phyloP scores from a whole-genome alignment of 129 eudicot species.

The Scalesia atractyloides region DNA sequence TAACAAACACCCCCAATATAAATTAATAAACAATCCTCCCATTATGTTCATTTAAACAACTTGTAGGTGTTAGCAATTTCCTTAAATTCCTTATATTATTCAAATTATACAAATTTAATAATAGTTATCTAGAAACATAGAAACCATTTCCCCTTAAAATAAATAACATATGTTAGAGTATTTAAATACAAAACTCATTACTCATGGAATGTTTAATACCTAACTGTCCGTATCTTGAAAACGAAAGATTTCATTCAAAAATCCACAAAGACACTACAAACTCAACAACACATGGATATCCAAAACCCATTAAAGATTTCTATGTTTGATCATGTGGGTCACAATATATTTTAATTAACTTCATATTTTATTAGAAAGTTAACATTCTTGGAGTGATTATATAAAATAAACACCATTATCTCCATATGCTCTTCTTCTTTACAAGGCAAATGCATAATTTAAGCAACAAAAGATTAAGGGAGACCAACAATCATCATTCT shows the following conservation, averaged over 20 bases:
- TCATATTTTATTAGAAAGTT: neutral
- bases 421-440: slow-evolving; percentile 36
- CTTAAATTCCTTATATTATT: neutral
- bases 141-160: slow-evolving; percentile 3
- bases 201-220: slow-evolving; percentile 85
- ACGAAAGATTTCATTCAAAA: slow-evolving; percentile 28
- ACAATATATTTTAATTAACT: slow-evolving; percentile 5
- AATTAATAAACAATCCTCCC: too few relatives aligned
- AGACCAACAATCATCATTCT: slow-evolving; percentile 40
- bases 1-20: neutral
- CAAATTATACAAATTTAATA: neutral
- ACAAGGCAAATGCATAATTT: slow-evolving; percentile 36
- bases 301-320: slow-evolving; percentile 37
- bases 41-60: neutral
- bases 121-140: neutral
- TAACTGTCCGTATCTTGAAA: slow-evolving; percentile 36
- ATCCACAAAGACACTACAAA: slow-evolving; percentile 52
- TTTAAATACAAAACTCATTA: slow-evolving; percentile 52
- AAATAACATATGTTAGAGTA: slow-evolving; percentile 50
- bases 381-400: slow-evolving; percentile 24
- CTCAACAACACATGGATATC: slow-evolving; percentile 43
- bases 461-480: slow-evolving; percentile 37
- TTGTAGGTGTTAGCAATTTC: neutral
- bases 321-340: slow-evolving; percentile 37
- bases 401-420: slow-evolving; percentile 37